Percentiles rank a stretch among this genome's conserved stretches.
Conservation (phyloP, 345 rosid genomes). For the Pseudoturritis turrita region DNA sequence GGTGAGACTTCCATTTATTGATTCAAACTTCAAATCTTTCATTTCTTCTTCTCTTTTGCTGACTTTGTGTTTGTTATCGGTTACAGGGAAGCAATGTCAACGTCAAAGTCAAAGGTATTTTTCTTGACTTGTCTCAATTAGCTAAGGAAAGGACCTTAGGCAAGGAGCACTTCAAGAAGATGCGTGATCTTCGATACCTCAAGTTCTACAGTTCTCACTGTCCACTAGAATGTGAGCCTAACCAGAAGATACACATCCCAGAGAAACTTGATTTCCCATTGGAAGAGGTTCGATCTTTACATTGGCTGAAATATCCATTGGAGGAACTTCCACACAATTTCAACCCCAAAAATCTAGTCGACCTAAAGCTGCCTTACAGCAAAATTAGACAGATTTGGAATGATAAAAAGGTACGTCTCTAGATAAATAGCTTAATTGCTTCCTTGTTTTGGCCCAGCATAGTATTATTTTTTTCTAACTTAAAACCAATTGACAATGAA, state of each 20-base stretch:
- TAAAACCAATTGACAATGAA: too few relatives aligned
- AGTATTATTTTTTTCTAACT: too few relatives aligned
- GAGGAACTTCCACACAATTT: conserved; percentile 19
- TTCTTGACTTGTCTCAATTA: not conserved
- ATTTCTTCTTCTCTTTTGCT: not conserved
- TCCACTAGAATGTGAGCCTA: not conserved
- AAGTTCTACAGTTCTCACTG: conserved; percentile 9
- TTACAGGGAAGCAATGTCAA: not conserved
- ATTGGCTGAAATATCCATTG: conserved; percentile 22
- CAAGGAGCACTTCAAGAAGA: not conserved
- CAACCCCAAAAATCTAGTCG: conserved; percentile 14
- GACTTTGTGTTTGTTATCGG: not conserved
- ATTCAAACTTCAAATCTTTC: not conserved
- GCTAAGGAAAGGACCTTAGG: not conserved
- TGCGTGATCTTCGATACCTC: conserved; percentile 22
- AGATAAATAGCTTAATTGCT: not conserved
- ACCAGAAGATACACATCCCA: not conserved
- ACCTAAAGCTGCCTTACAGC: conserved; percentile 18
- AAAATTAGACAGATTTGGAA: conserved; percentile 21
- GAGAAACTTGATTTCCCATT: conserved; percentile 10
- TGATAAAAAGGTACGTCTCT: not conserved
- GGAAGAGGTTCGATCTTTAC: conserved; percentile 13
- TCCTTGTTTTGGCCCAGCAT: not conserved
- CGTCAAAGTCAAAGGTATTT: conserved; percentile 5
- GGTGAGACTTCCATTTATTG: not conserved